Evolutionary conservation across 148 eudicot genomes (phyloP).

Genomic region (Gaultheria prostrata): DNA sequence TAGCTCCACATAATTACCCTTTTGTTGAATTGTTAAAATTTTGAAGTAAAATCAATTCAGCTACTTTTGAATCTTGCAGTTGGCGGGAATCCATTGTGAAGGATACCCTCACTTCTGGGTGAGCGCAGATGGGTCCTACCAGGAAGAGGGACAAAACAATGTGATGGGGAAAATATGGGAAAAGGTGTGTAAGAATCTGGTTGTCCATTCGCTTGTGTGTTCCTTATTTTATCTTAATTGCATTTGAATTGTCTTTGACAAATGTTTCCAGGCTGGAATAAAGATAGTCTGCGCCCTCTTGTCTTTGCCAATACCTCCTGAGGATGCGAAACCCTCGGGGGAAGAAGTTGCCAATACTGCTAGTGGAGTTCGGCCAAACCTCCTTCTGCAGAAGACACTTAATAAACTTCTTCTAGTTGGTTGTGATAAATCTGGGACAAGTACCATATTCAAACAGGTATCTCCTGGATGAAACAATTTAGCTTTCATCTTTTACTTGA

Average conservation of each 20-base stretch:
- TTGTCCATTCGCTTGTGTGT: constrained; percentile 7
- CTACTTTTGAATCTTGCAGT: constrained; percentile 41
- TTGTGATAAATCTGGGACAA: constrained; percentile 69
- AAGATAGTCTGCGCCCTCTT: constrained; percentile 50
- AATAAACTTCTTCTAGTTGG: constrained; percentile 69
- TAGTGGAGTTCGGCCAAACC: constrained; percentile 21
- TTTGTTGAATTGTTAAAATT: not conserved
- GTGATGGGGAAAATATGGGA: constrained; percentile 56
- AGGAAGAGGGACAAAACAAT: constrained; percentile 62
- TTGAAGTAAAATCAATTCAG: not conserved
- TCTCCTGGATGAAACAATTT: not conserved
- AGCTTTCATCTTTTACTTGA: not conserved
- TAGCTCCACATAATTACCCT: constrained; percentile 1
- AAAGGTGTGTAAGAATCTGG: constrained; percentile 38
- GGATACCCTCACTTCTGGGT: constrained; percentile 66
- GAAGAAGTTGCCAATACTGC: constrained; percentile 23
- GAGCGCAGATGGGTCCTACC: constrained; percentile 50
- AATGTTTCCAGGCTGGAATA: constrained; percentile 49
- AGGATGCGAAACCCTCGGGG: constrained; percentile 23
- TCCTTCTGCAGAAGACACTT: constrained; percentile 29
- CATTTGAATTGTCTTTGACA: not conserved
- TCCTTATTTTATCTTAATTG: not conserved
- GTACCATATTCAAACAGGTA: constrained; percentile 91
- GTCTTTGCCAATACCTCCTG: constrained; percentile 67
- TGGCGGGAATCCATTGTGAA: constrained; percentile 56